Base-by-base conservation (phyloP, 768 basidiomycete species). In the Phaeotremella fagi region DNA sequence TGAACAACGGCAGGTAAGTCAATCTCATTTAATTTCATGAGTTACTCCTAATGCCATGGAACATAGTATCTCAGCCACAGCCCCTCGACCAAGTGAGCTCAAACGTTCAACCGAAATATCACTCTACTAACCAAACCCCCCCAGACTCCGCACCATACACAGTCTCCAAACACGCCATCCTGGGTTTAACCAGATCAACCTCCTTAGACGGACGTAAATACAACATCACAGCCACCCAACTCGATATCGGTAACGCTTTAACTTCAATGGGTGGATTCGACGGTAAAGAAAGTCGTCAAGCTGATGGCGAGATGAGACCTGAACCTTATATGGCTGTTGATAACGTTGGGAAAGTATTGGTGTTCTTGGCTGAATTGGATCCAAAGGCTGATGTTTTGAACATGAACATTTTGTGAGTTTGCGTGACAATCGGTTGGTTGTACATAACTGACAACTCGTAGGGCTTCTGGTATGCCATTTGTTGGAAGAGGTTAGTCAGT, bases 241-340 rank as follows among this genome's bases (percentile, higher is more conserved):
- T 90, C 44, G 88, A 90, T 69, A 87, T 90, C 43, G 88, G 87
- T 23, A 89, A 89, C 63, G 87, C 87, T 2, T 77, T 77, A 26
- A 88, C 87, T 0, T 75, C 74, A 3, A 80, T 89, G 79, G 80
- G 80, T 1, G 71, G 68, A 14, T 62, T 75, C 20, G 78, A 79
- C 45, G 69, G 75, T 3, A 57, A 71, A 12, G 85, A 86, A 2
- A 78, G 80, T 1, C 75, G 83, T 20, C 88, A 91, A 67, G 80
- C 87, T 0, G 80, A 90, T 65, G 88, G 88, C 3, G 74, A 76
- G 2, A 62, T 63, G 28, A 70, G 64, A 38, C 75, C 76, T 1
- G 88, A 90, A 70, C 79, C 83, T 0, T 80, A 80, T 14, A 85
- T 89, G 65, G 83, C 87, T 55, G 84, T 82, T 6, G 66, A 80